Base-by-base conservation (phyloP, 1,139 yeast genomes). In the Saccharomyces pastorianus region DNA sequence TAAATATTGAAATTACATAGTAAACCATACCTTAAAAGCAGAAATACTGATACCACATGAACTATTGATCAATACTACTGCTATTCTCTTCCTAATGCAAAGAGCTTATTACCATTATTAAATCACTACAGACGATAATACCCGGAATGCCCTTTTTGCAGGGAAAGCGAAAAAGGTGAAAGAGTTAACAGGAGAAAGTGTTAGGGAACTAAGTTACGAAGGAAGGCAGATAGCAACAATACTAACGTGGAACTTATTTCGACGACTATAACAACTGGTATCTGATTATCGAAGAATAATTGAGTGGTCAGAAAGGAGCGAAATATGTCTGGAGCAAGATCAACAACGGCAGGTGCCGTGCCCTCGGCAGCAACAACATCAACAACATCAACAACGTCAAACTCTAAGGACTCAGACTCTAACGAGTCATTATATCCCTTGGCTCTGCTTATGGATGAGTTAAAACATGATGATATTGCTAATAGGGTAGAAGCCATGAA, bases 401-500 rank as follows among this genome's bases (percentile, higher is more conserved):
- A 20, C 23, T 17, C 25, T 38, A 38, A 38, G 23, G 44, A 38
- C 5, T 38, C 44, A 3, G 51, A 48, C 48, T 58, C 53, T 9
- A 59, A 58, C 32, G 72, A 68, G 52, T 96, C 89, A 67, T 78
- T 93, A 58, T 93, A 89, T 67, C 99, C 99, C 53, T 81, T 95
- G 71, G 99, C 99, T 14, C 80, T 95, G 65, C 80, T 95, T 59
- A 91, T 95, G 88, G 99, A 95, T 70, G 99, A 95, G 73, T 80
- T 95, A 70, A 87, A 88, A 71, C 89, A 93, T 71, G 99, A 95
- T 66, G 99, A 95, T 68, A 95, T 93, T 50, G 82, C 96, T 38
- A 85, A 90, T 66, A 79, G 99, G 58, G 91, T 95, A 42, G 91
- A 86, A 63, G 99, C 99, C 49, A 91, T 93, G 96, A 88, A 88